A percentile compares a stretch with the other conserved stretches of the same genome.
phyloP scores from a whole-genome alignment of 2,329 filamentous ascomycete genomes.

The Paramyrothecium sp. region DNA sequence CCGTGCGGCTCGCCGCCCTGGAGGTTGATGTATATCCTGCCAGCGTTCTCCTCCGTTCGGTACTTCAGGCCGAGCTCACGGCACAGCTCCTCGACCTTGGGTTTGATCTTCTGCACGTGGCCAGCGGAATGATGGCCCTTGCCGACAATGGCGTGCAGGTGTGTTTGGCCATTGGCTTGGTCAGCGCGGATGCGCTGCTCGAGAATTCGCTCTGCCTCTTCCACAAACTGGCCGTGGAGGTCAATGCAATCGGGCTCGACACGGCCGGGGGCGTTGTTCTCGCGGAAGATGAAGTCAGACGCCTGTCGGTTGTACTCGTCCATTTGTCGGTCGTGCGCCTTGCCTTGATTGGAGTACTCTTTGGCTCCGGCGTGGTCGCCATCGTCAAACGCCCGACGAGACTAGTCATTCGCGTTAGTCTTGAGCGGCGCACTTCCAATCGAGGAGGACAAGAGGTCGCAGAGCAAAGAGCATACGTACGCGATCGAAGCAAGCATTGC shows the following conservation, averaged over 20 bases:
- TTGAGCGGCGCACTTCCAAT: neutral
- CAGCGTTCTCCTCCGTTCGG: constrained; percentile 83
- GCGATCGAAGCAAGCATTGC: constrained; percentile 72
- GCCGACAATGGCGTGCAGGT: constrained; percentile 93
- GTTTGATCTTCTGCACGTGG: constrained; percentile 92
- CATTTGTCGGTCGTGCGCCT: constrained; percentile 79
- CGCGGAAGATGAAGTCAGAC: constrained; percentile 90
- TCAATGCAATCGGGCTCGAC: constrained; percentile 84
- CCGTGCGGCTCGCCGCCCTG: constrained; percentile 65
- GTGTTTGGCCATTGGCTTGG: constrained; percentile 68
- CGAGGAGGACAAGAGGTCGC: neutral
- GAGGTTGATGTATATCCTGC: constrained; percentile 84
- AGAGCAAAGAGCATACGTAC: constrained; percentile 38
- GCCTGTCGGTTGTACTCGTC: constrained; percentile 89
- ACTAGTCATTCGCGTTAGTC: constrained; percentile 35
- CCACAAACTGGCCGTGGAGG: constrained; percentile 89
- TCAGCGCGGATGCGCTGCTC: constrained; percentile 82
- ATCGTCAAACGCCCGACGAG: constrained; percentile 75
- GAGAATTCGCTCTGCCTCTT: constrained; percentile 90
- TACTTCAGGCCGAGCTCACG: constrained; percentile 79
- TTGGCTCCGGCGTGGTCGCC: constrained; percentile 86
- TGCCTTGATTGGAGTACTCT: constrained; percentile 79
- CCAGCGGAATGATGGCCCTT: constrained; percentile 85
- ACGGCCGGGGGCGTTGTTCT: constrained; percentile 80
- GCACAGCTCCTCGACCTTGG: constrained; percentile 87